phyloP scores from a whole-genome alignment of 345 rosid species.

The Eutrema heterophyllum region DNA sequence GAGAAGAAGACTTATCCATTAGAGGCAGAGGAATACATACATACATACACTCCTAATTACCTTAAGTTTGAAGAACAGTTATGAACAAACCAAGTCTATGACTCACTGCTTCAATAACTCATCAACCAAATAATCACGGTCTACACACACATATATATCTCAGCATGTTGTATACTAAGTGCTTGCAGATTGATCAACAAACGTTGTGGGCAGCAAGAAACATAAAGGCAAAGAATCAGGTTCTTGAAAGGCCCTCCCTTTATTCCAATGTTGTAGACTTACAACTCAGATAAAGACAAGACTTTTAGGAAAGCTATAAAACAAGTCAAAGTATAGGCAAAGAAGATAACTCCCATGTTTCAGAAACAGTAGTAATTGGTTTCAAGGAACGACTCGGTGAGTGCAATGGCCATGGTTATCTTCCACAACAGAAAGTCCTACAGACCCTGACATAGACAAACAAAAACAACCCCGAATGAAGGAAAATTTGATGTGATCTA shows the following conservation, averaged over 20 bases:
- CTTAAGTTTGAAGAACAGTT: neutral
- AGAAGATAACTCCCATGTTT: neutral
- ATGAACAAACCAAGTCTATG: neutral
- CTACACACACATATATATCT: neutral
- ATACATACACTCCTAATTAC: neutral
- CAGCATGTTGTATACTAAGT: neutral
- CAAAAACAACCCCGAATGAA: neutral
- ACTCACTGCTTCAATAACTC: neutral
- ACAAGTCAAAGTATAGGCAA: constrained; percentile 4
- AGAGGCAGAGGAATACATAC: neutral
- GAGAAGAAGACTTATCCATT: neutral
- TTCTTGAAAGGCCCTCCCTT: neutral
- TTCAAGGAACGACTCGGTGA: neutral
- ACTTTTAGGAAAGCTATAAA: neutral
- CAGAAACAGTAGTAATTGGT: neutral
- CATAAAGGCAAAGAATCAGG: neutral
- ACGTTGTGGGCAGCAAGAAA: neutral
- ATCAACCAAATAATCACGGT: neutral
- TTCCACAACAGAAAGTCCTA: constrained; percentile 1
- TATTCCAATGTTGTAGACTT: constrained; percentile 13
- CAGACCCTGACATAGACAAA: constrained; percentile 24
- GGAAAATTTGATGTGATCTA: neutral
- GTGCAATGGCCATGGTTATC: neutral
- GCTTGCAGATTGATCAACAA: constrained; percentile 5
- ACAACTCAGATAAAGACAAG: constrained; percentile 2